Evolutionary conservation across 345 rosid species (phyloP).

Genomic region (Isatis tinctoria): DNA sequence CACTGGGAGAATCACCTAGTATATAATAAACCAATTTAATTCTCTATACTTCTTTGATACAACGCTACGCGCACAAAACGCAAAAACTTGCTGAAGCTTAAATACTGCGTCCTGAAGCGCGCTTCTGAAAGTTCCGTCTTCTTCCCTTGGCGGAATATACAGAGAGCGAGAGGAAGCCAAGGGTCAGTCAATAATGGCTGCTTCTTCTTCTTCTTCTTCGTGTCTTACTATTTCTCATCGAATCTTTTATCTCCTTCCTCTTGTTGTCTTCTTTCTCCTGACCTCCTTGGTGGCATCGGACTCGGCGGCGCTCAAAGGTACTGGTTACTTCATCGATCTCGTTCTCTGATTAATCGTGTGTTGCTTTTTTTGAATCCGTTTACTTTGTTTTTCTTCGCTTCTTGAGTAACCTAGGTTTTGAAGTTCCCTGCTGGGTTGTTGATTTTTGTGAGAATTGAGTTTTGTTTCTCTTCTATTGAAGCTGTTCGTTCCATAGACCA

Average conservation of each 20-base stretch:
- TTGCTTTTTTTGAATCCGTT: neutral
- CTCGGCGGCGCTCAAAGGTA: constrained; percentile 8
- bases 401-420: neutral
- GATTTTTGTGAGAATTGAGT: neutral
- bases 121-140: neutral
- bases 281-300: neutral
- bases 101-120: constrained; percentile 1
- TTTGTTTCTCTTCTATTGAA: neutral
- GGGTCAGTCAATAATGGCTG: constrained; percentile 11
- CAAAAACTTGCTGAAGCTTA: neutral
- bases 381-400: neutral
- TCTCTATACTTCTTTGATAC: neutral
- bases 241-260: neutral
- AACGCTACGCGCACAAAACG: constrained; percentile 27
- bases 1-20: no score
- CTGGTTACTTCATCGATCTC: neutral
- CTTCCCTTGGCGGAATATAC: neutral
- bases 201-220: neutral
- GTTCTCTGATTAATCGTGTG: neutral
- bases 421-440: neutral
- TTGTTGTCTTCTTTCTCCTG: neutral
- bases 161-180: neutral
- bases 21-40: no score
- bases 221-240: neutral
- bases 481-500: neutral